phyloP scores from a whole-genome alignment of 495 filamentous ascomycete genomes.

The Aspergillus leporis region DNA sequence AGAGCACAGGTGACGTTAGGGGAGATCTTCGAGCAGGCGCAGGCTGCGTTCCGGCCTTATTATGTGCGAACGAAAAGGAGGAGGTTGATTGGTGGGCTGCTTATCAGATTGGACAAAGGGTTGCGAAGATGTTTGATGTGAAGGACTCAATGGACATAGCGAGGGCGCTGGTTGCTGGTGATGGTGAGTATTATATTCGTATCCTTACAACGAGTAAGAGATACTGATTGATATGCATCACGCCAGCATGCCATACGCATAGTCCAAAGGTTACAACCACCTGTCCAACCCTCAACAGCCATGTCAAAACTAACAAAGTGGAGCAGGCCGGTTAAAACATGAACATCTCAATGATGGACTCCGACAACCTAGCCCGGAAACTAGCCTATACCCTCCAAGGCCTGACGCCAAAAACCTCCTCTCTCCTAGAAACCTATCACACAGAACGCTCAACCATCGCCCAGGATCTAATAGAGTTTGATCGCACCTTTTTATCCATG shows the following conservation, averaged over 20 bases:
- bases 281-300: not conserved
- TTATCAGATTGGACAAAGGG: slow-evolving; percentile 42
- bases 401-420: not conserved
- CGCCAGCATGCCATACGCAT: slow-evolving; percentile 18
- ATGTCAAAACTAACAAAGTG: not conserved
- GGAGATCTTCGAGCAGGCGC: slow-evolving; percentile 31
- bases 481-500: slow-evolving; percentile 49
- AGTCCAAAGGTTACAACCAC: slow-evolving; percentile 22
- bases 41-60: slow-evolving; percentile 36
- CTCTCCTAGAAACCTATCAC: slow-evolving; percentile 4
- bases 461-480: slow-evolving; percentile 7
- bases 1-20: slow-evolving; percentile 31
- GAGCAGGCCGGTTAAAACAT: slow-evolving; percentile 67
- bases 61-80: slow-evolving; percentile 27
- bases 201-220: not conserved
- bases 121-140: slow-evolving; percentile 41
- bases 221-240: not conserved
- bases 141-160: slow-evolving; percentile 34
- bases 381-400: slow-evolving; percentile 38
- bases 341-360: slow-evolving; percentile 63
- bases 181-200: slow-evolving; percentile 37
- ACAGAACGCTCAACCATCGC: slow-evolving; percentile 1
- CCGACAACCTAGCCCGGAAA: slow-evolving; percentile 75
- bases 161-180: slow-evolving; percentile 60
- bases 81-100: slow-evolving; percentile 26